Conservation (phyloP, 169 alveolate genomes). For the Plasmodium reichenowi region DNA sequence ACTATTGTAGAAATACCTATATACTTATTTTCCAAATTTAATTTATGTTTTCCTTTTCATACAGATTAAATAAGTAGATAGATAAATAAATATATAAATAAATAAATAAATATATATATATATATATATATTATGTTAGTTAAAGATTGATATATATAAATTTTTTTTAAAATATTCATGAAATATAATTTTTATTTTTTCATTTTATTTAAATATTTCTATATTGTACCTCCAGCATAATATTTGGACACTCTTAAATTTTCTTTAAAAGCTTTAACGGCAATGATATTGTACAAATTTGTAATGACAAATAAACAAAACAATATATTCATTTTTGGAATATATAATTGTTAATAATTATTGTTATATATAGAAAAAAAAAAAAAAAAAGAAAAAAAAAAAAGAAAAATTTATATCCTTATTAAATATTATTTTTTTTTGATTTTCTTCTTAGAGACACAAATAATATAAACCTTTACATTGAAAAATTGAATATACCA, state of each 20-base stretch:
- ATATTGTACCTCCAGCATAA: constrained; percentile 26
- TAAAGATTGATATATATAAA: no score
- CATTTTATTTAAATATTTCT: neutral
- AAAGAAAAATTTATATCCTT: no score
- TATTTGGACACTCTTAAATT: constrained; percentile 59
- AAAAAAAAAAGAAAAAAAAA: no score
- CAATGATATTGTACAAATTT: constrained; percentile 1
- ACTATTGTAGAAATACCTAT: constrained; percentile 64
- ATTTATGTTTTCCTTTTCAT: constrained; percentile 10
- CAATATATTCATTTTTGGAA: constrained; percentile 36
- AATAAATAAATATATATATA: neutral
- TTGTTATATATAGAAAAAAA: no score
- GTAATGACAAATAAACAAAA: constrained; percentile 30
- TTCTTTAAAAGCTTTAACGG: constrained; percentile 44
- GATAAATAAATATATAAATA: neutral
- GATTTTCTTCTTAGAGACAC: no score
- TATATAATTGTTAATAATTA: no score
- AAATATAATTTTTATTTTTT: neutral
- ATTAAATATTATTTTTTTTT: no score
- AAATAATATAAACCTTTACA: no score
- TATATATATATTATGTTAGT: neutral
- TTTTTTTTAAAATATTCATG: no score
- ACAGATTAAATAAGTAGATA: no score
- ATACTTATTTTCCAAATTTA: constrained; percentile 14
- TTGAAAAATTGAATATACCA: no score